Base-by-base conservation (phyloP, 2,329 filamentous ascomycete genomes). In the Magnaporthiopsis poae region DNA sequence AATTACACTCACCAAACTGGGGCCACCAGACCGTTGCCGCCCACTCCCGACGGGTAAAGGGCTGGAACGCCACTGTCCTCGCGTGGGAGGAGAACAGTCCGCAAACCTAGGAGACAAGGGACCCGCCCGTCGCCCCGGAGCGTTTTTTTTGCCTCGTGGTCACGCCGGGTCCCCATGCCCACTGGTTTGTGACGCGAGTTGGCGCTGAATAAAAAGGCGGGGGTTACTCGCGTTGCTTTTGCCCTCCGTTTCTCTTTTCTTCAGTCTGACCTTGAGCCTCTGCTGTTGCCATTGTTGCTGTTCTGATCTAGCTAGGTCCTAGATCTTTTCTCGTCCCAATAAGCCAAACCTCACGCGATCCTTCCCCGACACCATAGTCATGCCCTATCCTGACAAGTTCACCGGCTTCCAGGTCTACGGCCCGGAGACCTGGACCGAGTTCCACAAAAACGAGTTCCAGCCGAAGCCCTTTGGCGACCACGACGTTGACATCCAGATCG, bases 401-500 rank as follows among this genome's bases (percentile, higher is more conserved):
- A 81, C 79, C 67, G 84, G 85, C 69, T 88, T 87, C 78, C 84
- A 87, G 77, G 82, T 86, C 72, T 76, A 83, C 67, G 79, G 79
- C 66, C 76, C 82, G 31, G 81, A 82, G 64, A 81, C 79, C 62
- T 86, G 82, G 81, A 77, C 84, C 70, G 80, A 87, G 68, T 87
- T 88, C 73, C 80, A 88, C 73, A 89, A 91, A 79, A 87, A 89
- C 74, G 77, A 93, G 81, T 92, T 91, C 81, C 85, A 88, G 71
- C 87, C 93, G 67, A 95, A 96, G 81, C 90, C 90, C 25, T 96
- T 96, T 75, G 91, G 89, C 70, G 90, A 93, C 75, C 85, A 91
- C 77, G 92, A 96, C 75, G 86, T 96, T 72, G 92, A 96, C 75
- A 86, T 96, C 78, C 90, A 93, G 81, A 89, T 96, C 73, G 88